Evolutionary conservation across 371 early-diverging fungal species (phyloP).

Genomic region (Mortierella sp.): DNA sequence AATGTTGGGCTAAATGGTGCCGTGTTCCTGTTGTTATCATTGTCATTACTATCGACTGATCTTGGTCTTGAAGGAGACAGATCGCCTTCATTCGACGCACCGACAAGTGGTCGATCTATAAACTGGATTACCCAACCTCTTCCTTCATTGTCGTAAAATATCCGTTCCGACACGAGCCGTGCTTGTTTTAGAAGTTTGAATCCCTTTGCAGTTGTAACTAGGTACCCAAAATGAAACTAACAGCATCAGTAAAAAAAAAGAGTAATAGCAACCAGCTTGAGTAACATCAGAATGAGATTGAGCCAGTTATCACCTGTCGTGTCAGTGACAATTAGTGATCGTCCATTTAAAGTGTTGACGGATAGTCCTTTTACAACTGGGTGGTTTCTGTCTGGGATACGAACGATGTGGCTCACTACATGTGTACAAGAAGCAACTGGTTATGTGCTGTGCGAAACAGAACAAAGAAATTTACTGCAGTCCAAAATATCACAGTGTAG

Average conservation of each 20-base stretch:
- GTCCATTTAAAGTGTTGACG: constrained; percentile 37
- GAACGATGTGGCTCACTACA: constrained; percentile 45
- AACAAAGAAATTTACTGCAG: neutral
- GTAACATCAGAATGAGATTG: neutral
- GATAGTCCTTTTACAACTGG: constrained; percentile 28
- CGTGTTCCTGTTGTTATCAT: neutral
- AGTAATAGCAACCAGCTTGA: neutral
- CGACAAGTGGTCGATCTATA: constrained; percentile 50
- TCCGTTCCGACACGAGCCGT: constrained; percentile 42
- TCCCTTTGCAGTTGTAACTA: constrained; percentile 52
- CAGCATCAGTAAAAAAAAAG: neutral
- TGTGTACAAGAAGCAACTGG: neutral
- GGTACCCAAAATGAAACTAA: neutral
- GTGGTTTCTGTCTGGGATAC: constrained; percentile 33
- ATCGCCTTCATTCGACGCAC: constrained; percentile 12
- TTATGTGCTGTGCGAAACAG: neutral
- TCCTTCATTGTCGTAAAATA: constrained; percentile 55
- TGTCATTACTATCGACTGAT: neutral
- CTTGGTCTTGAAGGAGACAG: constrained; percentile 7
- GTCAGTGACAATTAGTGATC: constrained; percentile 43
- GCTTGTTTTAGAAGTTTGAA: constrained; percentile 46
- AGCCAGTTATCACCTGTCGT: constrained; percentile 30
- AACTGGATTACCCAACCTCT: constrained; percentile 46
- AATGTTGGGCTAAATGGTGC: neutral
- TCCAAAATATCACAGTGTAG: neutral